These are phyloP conservation scores for Nicotiana tabacum DNA, from an alignment of 257 asterid genomes.

Conservation along the genomic window DNA sequence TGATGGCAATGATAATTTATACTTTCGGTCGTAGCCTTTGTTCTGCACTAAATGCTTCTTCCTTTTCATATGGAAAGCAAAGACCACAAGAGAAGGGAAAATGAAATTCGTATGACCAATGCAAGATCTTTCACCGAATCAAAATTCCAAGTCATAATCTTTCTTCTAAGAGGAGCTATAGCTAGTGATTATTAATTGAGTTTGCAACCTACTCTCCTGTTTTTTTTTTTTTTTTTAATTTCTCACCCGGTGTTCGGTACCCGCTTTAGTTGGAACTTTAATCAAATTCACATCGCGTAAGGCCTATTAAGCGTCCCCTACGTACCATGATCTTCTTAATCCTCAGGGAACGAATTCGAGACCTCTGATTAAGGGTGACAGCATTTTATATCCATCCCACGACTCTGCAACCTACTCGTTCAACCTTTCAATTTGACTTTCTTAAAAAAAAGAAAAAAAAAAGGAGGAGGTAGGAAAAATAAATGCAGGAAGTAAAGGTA, in stretches of 20 bases:
- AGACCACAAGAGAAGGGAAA: background rate
- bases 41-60: constrained; percentile 3
- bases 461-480: background rate
- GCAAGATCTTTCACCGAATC: background rate
- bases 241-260: no score
- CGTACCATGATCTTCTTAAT: no score
- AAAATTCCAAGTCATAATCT: background rate
- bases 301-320: no score
- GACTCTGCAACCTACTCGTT: background rate
- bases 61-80: background rate
- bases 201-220: background rate
- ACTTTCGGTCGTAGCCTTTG: background rate
- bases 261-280: no score
- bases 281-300: no score
- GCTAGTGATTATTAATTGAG: constrained; percentile 5
- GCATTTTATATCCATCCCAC: no score
- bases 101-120: background rate
- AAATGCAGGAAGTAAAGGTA: background rate
- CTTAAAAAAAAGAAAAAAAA: background rate
- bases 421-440: background rate
- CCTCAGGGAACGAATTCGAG: no score
- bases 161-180: background rate
- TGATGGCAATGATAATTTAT: background rate
- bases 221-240: no score
- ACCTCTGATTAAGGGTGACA: no score